Evolutionary conservation across 805 yeast genomes (phyloP).

Genomic region (Sugiyamaella valdiviana): DNA sequence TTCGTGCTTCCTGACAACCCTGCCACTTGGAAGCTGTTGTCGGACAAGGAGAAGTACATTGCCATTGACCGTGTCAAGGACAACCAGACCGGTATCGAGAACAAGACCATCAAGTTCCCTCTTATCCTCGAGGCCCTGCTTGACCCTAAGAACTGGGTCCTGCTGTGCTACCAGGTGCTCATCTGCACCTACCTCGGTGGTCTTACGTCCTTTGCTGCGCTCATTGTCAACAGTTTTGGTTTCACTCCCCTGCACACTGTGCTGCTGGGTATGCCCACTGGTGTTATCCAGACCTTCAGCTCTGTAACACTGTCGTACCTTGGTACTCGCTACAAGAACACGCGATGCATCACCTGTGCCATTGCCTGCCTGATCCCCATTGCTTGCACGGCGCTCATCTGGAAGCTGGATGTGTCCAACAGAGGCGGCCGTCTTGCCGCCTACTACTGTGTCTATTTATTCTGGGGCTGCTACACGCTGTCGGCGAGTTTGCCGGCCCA

Average conservation of each 20-base stretch:
- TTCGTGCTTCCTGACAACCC: constrained; percentile 52
- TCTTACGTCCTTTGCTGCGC: constrained; percentile 40
- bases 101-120: constrained; percentile 41
- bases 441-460: constrained; percentile 8
- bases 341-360: constrained; percentile 6
- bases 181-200: constrained; percentile 31
- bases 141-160: constrained; percentile 41
- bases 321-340: constrained; percentile 11
- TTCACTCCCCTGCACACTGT: constrained; percentile 35
- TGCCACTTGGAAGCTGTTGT: constrained; percentile 42
- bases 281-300: constrained; percentile 28
- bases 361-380: constrained; percentile 10
- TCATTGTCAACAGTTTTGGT: constrained; percentile 36
- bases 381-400: constrained; percentile 9
- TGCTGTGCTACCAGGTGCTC: constrained; percentile 33
- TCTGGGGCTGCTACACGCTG: constrained; percentile 18
- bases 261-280: constrained; percentile 43
- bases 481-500: constrained; percentile 37
- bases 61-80: constrained; percentile 38
- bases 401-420: constrained; percentile 12
- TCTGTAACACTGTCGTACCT: constrained; percentile 7
- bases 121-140: constrained; percentile 44
- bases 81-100: constrained; percentile 36
- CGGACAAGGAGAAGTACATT: constrained; percentile 45
- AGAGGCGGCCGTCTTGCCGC: constrained; percentile 9